Conservation (phyloP, 1,284 basidiomycete species). For the Apiotrichum brassicae region DNA sequence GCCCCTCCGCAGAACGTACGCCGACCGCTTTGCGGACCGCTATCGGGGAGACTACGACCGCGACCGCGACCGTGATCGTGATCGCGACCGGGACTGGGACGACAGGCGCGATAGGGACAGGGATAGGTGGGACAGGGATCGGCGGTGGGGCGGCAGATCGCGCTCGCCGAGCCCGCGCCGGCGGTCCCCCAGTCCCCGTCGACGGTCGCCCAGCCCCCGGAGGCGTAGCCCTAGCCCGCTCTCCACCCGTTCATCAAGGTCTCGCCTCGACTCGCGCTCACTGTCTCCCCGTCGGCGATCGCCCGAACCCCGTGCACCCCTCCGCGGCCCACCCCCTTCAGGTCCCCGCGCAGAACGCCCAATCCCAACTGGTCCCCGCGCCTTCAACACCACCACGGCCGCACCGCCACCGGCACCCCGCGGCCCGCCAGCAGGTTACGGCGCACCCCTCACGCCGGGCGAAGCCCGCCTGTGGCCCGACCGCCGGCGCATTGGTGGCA, state of each 20-base stretch:
- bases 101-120: no score
- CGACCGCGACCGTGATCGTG: background rate
- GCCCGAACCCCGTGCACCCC: background rate
- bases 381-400: constrained; percentile 9
- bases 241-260: constrained; percentile 2
- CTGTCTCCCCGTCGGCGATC: background rate
- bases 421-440: constrained; percentile 1
- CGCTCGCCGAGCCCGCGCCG: no score
- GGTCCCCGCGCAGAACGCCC: constrained; percentile 14
- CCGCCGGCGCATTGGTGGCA: background rate
- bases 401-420: background rate
- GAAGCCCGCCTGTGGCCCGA: constrained; percentile 1
- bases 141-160: no score
- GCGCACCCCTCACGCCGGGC: background rate
- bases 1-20: background rate
- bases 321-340: constrained; percentile 24
- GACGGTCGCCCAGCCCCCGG: background rate
- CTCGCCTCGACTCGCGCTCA: background rate
- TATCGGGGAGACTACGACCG: constrained; percentile 8
- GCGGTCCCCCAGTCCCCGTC: background rate
- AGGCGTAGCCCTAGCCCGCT: background rate
- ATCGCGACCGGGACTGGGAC: constrained; percentile 5
- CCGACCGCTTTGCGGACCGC: constrained; percentile 8
- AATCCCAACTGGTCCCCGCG: constrained; percentile 23
- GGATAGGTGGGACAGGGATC: no score